Evolutionary conservation across 2,329 filamentous ascomycete species (phyloP), one percentile per base, ranked within the genome.

Genomic region (Sarocladium strictum): DNA sequence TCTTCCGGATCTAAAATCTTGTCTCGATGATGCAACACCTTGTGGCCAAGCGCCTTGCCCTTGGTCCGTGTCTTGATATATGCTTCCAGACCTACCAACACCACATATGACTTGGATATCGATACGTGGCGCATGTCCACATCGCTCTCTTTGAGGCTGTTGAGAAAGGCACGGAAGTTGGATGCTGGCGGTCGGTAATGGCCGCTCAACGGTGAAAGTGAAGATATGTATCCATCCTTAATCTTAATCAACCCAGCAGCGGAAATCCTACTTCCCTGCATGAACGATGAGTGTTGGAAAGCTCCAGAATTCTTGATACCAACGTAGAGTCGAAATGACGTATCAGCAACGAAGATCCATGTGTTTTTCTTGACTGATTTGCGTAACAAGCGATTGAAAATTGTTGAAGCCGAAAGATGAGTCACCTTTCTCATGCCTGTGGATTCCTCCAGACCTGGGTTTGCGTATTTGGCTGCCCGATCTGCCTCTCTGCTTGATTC

Each of bases 331-430:
- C 89, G 83, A 67, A 92, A 94, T 1, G 82, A 86, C 1, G 89
- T 93, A 69, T 96, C 91, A 23, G 88, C 87, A 7, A 92, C 91
- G 63, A 96, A 97, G 59, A 96, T 95, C 92, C 92, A 96, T 3
- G 89, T 94, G 64, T 93, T 92, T 58, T 90, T 90, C 68, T 85
- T 88, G 37, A 91, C 87, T 0, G 87, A 85, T 59, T 89, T 87
- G 57, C 89, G 83, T 15, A 94, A 76, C 5, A 96, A 76, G 59
- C 88, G 87, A 67, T 94, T 90, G 66, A 93, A 81, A 3, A 96
- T 78, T 1, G 86, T 85, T 0, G 86, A 82, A 1, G 87, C 82
- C 4, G 82, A 88, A 2, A 91, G 75, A 63, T 90, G 83, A 49
- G 79, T 81, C 14, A 78, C 66, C 59, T 74, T 77, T 57, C 72